Evolutionary conservation across 140 eudicot genomes (phyloP).

Genomic region (Oenanthe javanica): DNA sequence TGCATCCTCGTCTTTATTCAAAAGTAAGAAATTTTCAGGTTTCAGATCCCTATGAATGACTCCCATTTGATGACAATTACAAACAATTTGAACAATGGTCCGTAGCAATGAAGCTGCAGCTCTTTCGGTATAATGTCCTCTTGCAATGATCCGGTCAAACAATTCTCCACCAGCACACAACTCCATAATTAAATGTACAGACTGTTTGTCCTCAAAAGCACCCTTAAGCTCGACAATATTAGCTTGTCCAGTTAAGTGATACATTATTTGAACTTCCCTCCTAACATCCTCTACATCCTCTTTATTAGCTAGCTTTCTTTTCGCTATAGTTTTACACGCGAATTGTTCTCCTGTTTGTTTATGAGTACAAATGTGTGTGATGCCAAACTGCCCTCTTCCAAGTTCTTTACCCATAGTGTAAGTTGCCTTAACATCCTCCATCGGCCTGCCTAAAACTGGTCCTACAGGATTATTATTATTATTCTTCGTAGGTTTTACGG

Average conservation of each 20-base stretch:
- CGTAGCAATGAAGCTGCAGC: conserved; percentile 8
- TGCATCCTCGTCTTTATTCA: not conserved
- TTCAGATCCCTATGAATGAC: conserved; percentile 1
- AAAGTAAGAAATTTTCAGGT: conserved; percentile 3
- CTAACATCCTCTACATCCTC: conserved; percentile 7
- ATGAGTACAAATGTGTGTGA: conserved; percentile 1
- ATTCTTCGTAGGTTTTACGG: not conserved
- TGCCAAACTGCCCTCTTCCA: conserved; percentile 1
- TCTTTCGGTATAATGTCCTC: conserved; percentile 3
- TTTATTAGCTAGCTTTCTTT: not conserved
- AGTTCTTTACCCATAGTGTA: not conserved
- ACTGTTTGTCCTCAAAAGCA: conserved; percentile 6
- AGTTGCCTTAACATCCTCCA: not conserved
- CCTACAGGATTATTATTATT: conserved; percentile 3
- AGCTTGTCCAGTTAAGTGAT: not conserved
- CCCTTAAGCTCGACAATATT: not conserved
- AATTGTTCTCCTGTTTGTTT: not conserved
- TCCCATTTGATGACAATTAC: conserved; percentile 2
- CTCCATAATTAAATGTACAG: conserved; percentile 7
- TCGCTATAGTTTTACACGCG: conserved; percentile 5
- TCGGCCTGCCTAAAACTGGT: not conserved
- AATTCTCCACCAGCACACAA: conserved; percentile 9
- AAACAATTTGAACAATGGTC: not conserved
- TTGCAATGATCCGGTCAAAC: conserved; percentile 5
- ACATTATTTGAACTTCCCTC: conserved; percentile 3